These are phyloP conservation scores for Sclerotinia sclerotiorum DNA, from an alignment of 2,329 filamentous ascomycete genomes.

Conservation along the genomic window DNA sequence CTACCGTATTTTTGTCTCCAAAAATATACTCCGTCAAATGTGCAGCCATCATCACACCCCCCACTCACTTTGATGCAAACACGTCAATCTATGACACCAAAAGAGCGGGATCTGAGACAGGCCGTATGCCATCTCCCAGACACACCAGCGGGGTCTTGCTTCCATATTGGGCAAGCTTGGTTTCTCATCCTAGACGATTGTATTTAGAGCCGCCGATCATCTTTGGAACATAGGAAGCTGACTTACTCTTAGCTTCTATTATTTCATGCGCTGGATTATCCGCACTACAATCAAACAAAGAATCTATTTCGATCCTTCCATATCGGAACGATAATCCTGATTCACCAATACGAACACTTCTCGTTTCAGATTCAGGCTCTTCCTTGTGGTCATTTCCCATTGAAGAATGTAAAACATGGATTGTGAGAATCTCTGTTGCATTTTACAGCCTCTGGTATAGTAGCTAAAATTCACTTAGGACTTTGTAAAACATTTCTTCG, in stretches of 20 bases:
- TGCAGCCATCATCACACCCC: constrained; percentile 43
- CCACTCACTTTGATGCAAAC: constrained; percentile 47
- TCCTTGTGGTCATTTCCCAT: constrained; percentile 8
- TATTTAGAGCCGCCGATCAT: constrained; percentile 32
- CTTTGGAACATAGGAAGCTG: background rate
- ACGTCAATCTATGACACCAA: constrained; percentile 44
- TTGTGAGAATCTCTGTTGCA: background rate
- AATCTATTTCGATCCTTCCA: constrained; percentile 3
- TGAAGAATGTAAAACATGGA: constrained; percentile 13
- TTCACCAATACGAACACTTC: constrained; percentile 1
- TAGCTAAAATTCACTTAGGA: background rate
- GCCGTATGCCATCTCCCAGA: constrained; percentile 46
- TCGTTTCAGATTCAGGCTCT: background rate
- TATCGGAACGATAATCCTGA: background rate
- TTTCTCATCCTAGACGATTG: constrained; percentile 48
- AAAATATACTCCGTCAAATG: constrained; percentile 43
- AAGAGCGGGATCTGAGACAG: constrained; percentile 49
- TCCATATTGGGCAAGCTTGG: constrained; percentile 52
- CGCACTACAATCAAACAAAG: background rate
- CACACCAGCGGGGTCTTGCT: constrained; percentile 44
- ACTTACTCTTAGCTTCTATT: constrained; percentile 1
- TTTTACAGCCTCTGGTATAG: background rate
- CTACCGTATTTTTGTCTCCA: constrained; percentile 51
- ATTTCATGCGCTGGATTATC: background rate
- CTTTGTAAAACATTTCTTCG: constrained; percentile 15